These are phyloP conservation scores for Saturnispora serradocipensis DNA, from an alignment of 805 yeast species.

Conservation along the genomic window DNA sequence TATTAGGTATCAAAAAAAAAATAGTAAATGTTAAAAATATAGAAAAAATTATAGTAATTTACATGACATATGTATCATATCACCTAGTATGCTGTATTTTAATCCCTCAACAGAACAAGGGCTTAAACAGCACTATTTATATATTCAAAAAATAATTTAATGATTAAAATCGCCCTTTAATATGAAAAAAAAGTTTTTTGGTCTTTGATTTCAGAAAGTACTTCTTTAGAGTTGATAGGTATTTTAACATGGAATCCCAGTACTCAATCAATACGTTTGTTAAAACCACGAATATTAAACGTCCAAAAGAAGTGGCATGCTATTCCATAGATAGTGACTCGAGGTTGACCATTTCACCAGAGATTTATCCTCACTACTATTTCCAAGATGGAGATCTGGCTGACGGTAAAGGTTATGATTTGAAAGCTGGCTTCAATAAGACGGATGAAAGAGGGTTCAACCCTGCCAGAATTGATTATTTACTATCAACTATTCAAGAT, in stretches of 20 bases:
- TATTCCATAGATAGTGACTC: conserved; percentile 51
- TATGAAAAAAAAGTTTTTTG: conserved; percentile 18
- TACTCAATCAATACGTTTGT: conserved; percentile 26
- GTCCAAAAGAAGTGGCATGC: conserved; percentile 73
- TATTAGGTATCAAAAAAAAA: no score
- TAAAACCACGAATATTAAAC: conserved; percentile 60
- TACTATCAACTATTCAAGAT: conserved; percentile 44
- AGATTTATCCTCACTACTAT: conserved; percentile 63
- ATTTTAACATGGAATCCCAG: conserved; percentile 20
- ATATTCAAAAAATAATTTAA: no score
- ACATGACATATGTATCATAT: no score
- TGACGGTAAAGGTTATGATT: conserved; percentile 42
- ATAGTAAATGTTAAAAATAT: no score
- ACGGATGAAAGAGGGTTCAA: conserved; percentile 47
- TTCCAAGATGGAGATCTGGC: conserved; percentile 67
- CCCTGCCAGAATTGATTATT: conserved; percentile 47
- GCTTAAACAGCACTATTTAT: no score
- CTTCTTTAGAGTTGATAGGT: background rate
- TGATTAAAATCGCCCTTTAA: conserved; percentile 24
- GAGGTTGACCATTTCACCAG: conserved; percentile 41
- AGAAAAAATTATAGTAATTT: no score
- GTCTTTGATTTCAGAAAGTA: background rate
- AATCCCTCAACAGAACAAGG: no score
- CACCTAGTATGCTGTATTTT: no score
- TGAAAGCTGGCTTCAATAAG: conserved; percentile 53